A percentile compares a stretch with the other conserved stretches of the same genome.
These are phyloP conservation scores for Leishmania amazonensis DNA, from an alignment of 208 protist species.

Conservation along the genomic window DNA sequence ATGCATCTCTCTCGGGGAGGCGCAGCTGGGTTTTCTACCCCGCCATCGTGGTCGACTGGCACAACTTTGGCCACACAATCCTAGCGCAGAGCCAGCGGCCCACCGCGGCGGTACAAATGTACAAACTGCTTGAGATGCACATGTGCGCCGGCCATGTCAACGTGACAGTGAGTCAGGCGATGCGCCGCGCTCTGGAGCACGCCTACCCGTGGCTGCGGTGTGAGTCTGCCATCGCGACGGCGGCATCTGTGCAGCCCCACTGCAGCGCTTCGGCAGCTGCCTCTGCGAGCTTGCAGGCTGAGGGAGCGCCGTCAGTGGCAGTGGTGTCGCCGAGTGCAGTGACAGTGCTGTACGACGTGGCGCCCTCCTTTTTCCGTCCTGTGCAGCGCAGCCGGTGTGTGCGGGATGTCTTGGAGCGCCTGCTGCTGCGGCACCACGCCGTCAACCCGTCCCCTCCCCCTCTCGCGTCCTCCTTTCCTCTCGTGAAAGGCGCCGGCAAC, in stretches of 20 bases:
- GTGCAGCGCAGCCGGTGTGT: constrained; percentile 48
- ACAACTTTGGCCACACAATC: constrained; percentile 93
- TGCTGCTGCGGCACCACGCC: constrained; percentile 16
- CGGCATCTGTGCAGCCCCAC: not conserved
- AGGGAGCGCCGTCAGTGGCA: not conserved
- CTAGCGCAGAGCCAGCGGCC: constrained; percentile 61
- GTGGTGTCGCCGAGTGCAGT: constrained; percentile 20
- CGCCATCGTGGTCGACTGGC: constrained; percentile 88
- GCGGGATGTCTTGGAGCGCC: constrained; percentile 50
- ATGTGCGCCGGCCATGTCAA: constrained; percentile 73
- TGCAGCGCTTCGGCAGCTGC: not conserved
- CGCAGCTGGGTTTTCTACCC: constrained; percentile 52
- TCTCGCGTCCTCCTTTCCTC: not conserved
- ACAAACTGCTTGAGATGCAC: constrained; percentile 71
- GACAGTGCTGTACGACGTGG: constrained; percentile 75
- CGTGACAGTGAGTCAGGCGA: constrained; percentile 83
- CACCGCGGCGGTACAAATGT: constrained; percentile 49
- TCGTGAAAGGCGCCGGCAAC: not conserved
- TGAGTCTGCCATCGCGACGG: not conserved
- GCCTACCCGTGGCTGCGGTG: constrained; percentile 22
- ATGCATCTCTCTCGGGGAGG: not conserved
- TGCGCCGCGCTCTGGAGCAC: constrained; percentile 44
- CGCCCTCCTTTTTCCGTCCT: constrained; percentile 72
- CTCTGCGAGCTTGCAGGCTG: not conserved
- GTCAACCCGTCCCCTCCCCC: not conserved